These are phyloP conservation scores for Entelexis sorbosivorans DNA, from an alignment of 1,139 yeast genomes.

Conservation along the genomic window DNA sequence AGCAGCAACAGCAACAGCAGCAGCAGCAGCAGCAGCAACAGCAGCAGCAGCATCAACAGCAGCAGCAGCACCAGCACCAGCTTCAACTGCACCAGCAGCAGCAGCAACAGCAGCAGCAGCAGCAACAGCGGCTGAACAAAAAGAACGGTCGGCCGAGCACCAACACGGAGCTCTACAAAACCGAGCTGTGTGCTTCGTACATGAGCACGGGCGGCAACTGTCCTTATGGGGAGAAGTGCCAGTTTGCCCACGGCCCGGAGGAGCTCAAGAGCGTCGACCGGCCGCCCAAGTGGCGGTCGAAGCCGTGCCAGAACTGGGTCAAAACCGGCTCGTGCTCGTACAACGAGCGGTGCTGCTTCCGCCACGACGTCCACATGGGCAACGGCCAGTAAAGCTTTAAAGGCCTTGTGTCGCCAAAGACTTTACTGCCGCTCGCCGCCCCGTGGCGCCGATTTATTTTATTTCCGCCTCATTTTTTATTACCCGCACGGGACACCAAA, in stretches of 20 bases:
- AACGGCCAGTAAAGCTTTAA: constrained; percentile 7
- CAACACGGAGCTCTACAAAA: constrained; percentile 71
- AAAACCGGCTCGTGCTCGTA: constrained; percentile 75
- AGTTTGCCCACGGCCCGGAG: constrained; percentile 80
- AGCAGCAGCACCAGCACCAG: constrained; percentile 7
- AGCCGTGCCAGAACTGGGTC: constrained; percentile 83
- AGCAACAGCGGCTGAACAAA: constrained; percentile 19
- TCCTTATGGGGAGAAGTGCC: constrained; percentile 85
- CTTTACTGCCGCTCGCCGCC: too few species aligned
- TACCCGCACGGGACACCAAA: constrained; percentile 5
- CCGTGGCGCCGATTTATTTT: background rate
- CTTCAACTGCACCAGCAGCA: constrained; percentile 8
- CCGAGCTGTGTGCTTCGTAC: constrained; percentile 77
- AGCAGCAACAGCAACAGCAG: constrained; percentile 3
- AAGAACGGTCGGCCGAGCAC: constrained; percentile 34
- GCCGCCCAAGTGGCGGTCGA: constrained; percentile 81
- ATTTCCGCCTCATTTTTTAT: constrained; percentile 5
- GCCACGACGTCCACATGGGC: constrained; percentile 39
- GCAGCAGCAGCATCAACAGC: constrained; percentile 7
- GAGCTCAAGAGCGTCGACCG: constrained; percentile 67
- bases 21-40: constrained; percentile 3
- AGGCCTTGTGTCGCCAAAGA: background rate
- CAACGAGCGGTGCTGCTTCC: constrained; percentile 85
- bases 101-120: constrained; percentile 11
- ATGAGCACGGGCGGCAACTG: constrained; percentile 58